Evolutionary conservation across 108 stramenopile species (phyloP), one percentile per base, ranked within the genome.

Genomic region (Pseudonitzschia multiseries): DNA sequence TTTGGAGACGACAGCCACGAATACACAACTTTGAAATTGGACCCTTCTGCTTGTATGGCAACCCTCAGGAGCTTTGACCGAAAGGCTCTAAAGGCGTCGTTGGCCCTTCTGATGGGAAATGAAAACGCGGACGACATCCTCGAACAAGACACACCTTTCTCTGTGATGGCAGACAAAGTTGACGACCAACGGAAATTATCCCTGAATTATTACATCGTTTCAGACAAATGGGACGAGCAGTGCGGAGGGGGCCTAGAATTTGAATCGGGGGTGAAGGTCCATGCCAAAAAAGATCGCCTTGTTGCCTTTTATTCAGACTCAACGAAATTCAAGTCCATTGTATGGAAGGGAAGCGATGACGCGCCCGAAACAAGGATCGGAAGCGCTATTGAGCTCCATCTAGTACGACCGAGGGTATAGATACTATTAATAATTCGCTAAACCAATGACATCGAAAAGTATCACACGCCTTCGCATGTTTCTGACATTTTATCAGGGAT

Each of bases 21-120:
- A 17, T n/a, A 17, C 42, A 31, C 27, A 66, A 26, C 32, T 8
- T 14, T 33, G 17, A 29, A 60, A 28, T 43, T 82, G 20, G 81
- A 82, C 61, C 24, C 29, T 17, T 59, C 77, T 14, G 79, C 68
- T 12, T 80, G 64, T 20, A 83, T 79, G 63, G 79, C 75, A 46
- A 73, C 68, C 33, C 44, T 83, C 21, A 54, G 77, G 27, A 53
- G 50, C 14, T 84, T 79, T 76, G 80, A 81, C 78, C 77, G 80
- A 26, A 81, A 80, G 57, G 53, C 77, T 22, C 52, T 71, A 4
- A 42, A 72, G 28, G 74, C 83, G n/a, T 80, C 83, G n/a, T 0
- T 78, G 69, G 69, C 52, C 1, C 68, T 84, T 0, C 60, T 81
- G 13, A 70, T 42, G 24, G 83, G 78, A 18, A 71, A 50, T 48